These are phyloP conservation scores for Cytospora schulzeri DNA, from an alignment of 2,329 filamentous ascomycete genomes.

Conservation along the genomic window DNA sequence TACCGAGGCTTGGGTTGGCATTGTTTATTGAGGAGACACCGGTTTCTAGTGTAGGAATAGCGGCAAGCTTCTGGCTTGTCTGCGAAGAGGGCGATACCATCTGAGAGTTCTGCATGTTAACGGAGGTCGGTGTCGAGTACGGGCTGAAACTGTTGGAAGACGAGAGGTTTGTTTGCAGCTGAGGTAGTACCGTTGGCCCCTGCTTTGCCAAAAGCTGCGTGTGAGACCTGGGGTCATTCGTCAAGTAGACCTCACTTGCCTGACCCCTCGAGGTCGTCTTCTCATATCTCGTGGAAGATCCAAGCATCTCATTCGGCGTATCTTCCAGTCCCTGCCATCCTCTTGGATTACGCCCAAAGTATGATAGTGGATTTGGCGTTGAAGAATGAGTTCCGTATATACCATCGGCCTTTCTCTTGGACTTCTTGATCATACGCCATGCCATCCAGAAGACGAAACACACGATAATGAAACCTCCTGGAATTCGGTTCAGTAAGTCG, in stretches of 20 bases:
- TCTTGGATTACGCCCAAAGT: slow-evolving; percentile 34
- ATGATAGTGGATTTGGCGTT: slow-evolving; percentile 37
- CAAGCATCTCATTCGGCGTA: slow-evolving; percentile 6
- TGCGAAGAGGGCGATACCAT: slow-evolving; percentile 11
- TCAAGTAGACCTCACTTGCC: slow-evolving; percentile 23
- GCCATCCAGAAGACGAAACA: slow-evolving; percentile 49
- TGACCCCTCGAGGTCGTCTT: slow-evolving; percentile 19
- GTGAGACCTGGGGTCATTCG: slow-evolving; percentile 19
- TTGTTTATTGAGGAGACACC: slow-evolving; percentile 13
- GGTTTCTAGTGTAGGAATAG: slow-evolving; percentile 14
- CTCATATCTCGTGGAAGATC: slow-evolving; percentile 22
- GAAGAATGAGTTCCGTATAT: slow-evolving; percentile 30
- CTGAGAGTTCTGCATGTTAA: slow-evolving; percentile 15
- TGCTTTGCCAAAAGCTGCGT: slow-evolving; percentile 12
- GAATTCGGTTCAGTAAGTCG: neutral
- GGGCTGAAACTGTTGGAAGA: slow-evolving; percentile 29
- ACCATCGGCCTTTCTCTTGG: slow-evolving; percentile 32
- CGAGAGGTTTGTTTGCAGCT: slow-evolving; percentile 24
- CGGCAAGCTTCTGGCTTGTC: slow-evolving; percentile 2
- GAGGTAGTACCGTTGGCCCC: slow-evolving; percentile 13
- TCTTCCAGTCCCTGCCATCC: slow-evolving; percentile 38
- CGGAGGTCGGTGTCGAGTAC: slow-evolving; percentile 17
- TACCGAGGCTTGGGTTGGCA: slow-evolving; percentile 25
- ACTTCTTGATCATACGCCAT: slow-evolving; percentile 43
- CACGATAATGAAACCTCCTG: slow-evolving; percentile 48